phyloP scores from a whole-genome alignment of 2,329 filamentous ascomycete species.

The Aspergillus fructus region DNA sequence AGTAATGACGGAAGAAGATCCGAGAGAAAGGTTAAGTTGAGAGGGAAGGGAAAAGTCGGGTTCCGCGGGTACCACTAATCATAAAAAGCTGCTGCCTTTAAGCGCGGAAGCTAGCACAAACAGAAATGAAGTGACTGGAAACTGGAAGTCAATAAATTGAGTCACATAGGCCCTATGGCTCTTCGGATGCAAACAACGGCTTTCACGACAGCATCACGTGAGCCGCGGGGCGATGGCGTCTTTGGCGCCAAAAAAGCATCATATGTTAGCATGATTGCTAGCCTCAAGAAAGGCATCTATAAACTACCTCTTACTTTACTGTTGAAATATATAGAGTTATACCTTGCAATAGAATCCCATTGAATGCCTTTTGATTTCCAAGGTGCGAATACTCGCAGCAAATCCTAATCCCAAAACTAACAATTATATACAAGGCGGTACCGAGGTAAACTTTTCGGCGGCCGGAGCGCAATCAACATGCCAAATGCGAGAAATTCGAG shows the following conservation, averaged over 20 bases:
- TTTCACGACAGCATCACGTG: conserved; percentile 8
- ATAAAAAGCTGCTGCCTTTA: not conserved
- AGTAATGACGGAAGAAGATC: not conserved
- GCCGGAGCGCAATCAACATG: conserved; percentile 16
- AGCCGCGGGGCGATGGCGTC: conserved; percentile 5
- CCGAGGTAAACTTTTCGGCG: conserved; percentile 18
- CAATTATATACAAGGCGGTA: conserved; percentile 21
- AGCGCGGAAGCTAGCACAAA: not conserved
- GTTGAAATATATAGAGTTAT: too few relatives aligned
- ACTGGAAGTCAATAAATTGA: not conserved
- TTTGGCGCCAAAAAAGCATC: not conserved
- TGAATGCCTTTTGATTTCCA: conserved; percentile 12
- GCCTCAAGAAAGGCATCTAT: not conserved
- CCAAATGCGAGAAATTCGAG: conserved; percentile 10
- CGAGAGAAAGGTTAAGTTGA: conserved; percentile 1
- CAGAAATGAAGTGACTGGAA: not conserved
- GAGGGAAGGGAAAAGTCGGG: not conserved
- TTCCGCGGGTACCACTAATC: not conserved
- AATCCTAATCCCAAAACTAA: conserved; percentile 10
- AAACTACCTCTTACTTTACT: too few relatives aligned
- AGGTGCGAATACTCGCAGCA: conserved; percentile 7
- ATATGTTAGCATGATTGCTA: not conserved
- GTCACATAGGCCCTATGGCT: not conserved
- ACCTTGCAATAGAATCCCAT: not conserved
- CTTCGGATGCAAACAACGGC: conserved; percentile 25